Evolutionary conservation across 1,139 yeast genomes (phyloP).

Genomic region (Hyphopichia pseudoburtonii): DNA sequence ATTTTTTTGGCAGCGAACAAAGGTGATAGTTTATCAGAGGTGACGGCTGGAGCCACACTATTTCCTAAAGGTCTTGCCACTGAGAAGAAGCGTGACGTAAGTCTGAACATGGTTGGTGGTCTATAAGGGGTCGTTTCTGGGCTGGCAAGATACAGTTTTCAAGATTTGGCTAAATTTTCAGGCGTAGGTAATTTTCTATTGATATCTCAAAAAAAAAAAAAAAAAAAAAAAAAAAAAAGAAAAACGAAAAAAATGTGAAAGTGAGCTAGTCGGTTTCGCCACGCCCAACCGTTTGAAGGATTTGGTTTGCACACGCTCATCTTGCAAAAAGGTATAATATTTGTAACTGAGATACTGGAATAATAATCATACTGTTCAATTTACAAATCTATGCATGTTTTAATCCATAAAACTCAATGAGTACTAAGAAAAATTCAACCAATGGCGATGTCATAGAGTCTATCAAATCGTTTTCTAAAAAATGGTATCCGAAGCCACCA

Average conservation of each 20-base stretch:
- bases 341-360: too few species aligned
- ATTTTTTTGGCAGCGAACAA: conserved; percentile 35
- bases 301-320: not conserved
- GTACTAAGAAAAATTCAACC: not conserved
- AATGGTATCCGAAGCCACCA: conserved; percentile 19
- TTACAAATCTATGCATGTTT: too few species aligned
- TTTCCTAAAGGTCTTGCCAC: conserved; percentile 14
- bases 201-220: not conserved
- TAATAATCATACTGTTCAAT: too few species aligned
- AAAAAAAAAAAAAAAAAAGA: not conserved
- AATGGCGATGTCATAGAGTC: not conserved
- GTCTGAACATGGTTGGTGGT: conserved; percentile 15
- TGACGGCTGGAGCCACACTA: not conserved
- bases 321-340: not conserved
- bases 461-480: conserved; percentile 9
- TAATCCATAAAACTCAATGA: too few species aligned
- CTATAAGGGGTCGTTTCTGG: too few species aligned
- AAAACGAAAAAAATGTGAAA: not conserved
- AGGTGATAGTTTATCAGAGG: conserved; percentile 20
- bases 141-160: too few species aligned
- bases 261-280: not conserved
- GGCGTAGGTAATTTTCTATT: not conserved
- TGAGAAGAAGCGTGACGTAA: conserved; percentile 20
- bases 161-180: too few species aligned
- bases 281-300: not conserved